Conservation (phyloP, 2,329 filamentous ascomycete genomes). For the Xylaria sp. region DNA sequence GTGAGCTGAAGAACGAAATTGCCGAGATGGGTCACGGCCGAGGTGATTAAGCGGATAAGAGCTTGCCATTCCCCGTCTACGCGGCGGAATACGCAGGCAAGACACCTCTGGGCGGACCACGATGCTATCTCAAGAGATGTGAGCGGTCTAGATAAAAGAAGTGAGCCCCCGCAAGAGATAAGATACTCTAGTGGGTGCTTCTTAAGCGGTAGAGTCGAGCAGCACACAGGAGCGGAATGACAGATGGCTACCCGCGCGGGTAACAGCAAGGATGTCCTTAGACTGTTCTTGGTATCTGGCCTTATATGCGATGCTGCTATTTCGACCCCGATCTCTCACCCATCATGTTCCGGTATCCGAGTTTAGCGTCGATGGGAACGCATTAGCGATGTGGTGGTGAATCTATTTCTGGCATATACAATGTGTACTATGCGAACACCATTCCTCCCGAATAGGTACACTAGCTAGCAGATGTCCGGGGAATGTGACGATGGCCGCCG, state of each 20-base stretch:
- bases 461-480: background rate
- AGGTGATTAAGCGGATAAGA: constrained; percentile 52
- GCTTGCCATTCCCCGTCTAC: constrained; percentile 51
- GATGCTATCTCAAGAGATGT: constrained; percentile 53
- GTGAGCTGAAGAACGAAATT: constrained; percentile 57
- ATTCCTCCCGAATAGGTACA: constrained; percentile 1
- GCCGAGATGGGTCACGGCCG: constrained; percentile 53
- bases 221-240: background rate
- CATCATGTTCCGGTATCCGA: constrained; percentile 32
- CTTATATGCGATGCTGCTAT: constrained; percentile 4
- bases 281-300: constrained; percentile 1
- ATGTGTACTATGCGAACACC: background rate
- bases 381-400: constrained; percentile 25
- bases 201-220: background rate
- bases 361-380: constrained; percentile 35
- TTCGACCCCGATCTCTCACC: constrained; percentile 19
- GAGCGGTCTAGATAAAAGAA: background rate
- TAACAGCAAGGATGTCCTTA: background rate
- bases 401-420: constrained; percentile 27
- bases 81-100: constrained; percentile 52
- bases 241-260: background rate
- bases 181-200: background rate
- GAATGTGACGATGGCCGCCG: constrained; percentile 14
- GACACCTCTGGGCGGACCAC: constrained; percentile 54
- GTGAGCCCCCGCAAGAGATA: background rate